These are phyloP conservation scores for Dictyostelium intermedium DNA, from an alignment of 78 protist species.

Conservation along the genomic window DNA sequence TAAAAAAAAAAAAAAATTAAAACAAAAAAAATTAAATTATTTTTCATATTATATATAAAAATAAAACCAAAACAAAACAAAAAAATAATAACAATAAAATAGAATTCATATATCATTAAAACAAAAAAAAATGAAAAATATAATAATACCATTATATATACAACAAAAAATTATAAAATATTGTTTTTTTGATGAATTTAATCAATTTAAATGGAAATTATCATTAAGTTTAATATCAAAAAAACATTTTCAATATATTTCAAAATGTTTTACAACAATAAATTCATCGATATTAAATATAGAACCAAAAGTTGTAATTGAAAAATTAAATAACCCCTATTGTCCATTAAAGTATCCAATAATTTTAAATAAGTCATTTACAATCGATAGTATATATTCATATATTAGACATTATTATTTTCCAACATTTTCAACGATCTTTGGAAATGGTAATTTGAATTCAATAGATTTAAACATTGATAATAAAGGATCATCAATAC, in stretches of 20 bases:
- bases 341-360: background rate
- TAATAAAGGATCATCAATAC: background rate
- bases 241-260: background rate
- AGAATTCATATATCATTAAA: too few species aligned
- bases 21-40: too few species aligned
- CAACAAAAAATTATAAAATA: background rate
- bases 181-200: background rate
- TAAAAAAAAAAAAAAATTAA: too few species aligned
- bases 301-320: background rate
- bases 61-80: too few species aligned
- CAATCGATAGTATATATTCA: background rate
- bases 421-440: background rate
- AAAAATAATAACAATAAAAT: too few species aligned
- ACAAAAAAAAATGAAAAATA: background rate
- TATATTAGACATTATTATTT: background rate
- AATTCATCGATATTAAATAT: background rate
- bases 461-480: background rate
- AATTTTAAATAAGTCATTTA: background rate
- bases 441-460: background rate
- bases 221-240: background rate
- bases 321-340: background rate
- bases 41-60: too few species aligned
- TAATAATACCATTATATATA: conserved; percentile 1
- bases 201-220: conserved; percentile 15
- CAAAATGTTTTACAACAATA: background rate